Evolutionary conservation across 176 grass and related monocot genomes (phyloP), one percentile per base, ranked within the genome.

Genomic region (Oryza glaberrima): DNA sequence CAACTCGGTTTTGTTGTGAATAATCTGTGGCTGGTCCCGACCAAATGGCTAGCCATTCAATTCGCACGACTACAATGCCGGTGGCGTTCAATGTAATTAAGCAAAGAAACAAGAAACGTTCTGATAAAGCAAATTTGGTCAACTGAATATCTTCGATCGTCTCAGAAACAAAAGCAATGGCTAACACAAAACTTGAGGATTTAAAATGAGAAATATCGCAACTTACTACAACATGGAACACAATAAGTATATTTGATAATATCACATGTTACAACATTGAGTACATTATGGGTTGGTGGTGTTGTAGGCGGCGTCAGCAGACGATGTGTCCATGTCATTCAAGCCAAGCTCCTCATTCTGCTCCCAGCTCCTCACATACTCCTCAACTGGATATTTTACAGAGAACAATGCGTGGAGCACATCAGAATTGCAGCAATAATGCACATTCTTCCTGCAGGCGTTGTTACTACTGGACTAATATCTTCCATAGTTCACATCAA

Each of bases 321-420:
- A 90, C 1, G 96, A 96, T 19, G 96, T 99, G 76, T 99, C 96
- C 93, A 99, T 99, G 83, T 99, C 91, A 80, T 99, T 96, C 85
- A 99, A 83, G 30, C 96, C 93, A 43, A 94, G 86, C 69, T 99
- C 96, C 78, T 99, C 96, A 14, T 99, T 99, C 77, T 99, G 96
- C 82, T 96, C 96, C 86, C 83, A 96, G 28, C 83, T 89, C 86
- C 96, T 91, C 68, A 91, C 47, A 58, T 96, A 99, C 81, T 99
- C 91, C 76, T 94, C 96, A 44, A 92, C 96, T 96, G 90, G 49
- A 63, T 77, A 61, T 22, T 83, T 69, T 52, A 88, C 17, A 43
- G 6, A 82, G 3, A 79, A 65, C 4, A 82, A 47, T 23, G 48
- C 4, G 48, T 65, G 45, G 9, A 68, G 2, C 17, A 79, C 20